Percentiles rank a stretch among this genome's conserved stretches.
phyloP scores from a whole-genome alignment of 352 stramenopile genomes.

The Phytopythium kandeliae region DNA sequence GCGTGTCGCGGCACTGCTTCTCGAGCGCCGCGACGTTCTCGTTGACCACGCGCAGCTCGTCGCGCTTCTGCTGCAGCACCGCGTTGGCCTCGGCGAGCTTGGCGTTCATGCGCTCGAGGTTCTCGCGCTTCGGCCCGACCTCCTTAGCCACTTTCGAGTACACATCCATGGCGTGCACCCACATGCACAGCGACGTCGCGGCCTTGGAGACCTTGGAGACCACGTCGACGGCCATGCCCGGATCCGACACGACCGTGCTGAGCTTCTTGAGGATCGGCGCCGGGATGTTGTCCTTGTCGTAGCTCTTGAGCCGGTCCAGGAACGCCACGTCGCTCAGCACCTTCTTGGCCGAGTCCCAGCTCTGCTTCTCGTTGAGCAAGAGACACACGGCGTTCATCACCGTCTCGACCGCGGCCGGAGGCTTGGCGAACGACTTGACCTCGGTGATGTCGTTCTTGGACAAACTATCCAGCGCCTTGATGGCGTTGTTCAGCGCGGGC shows the following conservation, averaged over 20 bases:
- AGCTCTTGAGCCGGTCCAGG: constrained; percentile 88
- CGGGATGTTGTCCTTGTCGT: constrained; percentile 95
- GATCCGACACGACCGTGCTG: constrained; percentile 69
- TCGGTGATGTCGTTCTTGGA: constrained; percentile 94
- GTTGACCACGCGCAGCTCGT: constrained; percentile 85
- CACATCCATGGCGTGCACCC: constrained; percentile 94
- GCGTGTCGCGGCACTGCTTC: constrained; percentile 86
- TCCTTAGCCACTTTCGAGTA: constrained; percentile 94
- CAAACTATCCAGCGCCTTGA: constrained; percentile 87
- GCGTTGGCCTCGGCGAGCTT: constrained; percentile 87
- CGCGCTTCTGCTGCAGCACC: constrained; percentile 83
- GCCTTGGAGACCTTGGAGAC: constrained; percentile 92
- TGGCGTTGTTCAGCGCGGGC: constrained; percentile 85
- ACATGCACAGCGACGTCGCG: constrained; percentile 90
- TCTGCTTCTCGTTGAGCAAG: constrained; percentile 90
- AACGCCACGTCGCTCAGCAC: constrained; percentile 85
- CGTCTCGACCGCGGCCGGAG: constrained; percentile 87
- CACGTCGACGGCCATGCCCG: constrained; percentile 87
- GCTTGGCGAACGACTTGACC: constrained; percentile 93
- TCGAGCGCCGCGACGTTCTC: constrained; percentile 88
- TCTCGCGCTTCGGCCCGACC: constrained; percentile 90
- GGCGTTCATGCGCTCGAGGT: constrained; percentile 89
- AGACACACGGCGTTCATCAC: constrained; percentile 95
- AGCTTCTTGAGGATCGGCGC: constrained; percentile 87
- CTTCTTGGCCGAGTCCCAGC: constrained; percentile 92